A percentile compares a stretch with the other conserved stretches of the same genome.
phyloP scores from a whole-genome alignment of 441 rosid genomes.

The Euphorbia neoarborescens region DNA sequence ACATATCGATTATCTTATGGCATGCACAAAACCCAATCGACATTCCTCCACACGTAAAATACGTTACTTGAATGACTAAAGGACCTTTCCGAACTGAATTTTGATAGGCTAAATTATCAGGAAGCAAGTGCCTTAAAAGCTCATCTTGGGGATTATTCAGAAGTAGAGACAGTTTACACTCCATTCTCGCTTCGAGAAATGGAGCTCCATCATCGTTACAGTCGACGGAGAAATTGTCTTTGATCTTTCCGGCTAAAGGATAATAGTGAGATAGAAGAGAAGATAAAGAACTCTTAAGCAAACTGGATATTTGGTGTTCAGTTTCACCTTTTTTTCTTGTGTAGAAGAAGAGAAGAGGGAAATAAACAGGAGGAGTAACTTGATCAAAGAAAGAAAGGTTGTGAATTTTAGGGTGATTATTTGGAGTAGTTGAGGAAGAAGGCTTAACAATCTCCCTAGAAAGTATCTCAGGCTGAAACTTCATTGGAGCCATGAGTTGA shows the following conservation, averaged over 20 bases:
- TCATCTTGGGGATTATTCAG: slow-evolving; percentile 6
- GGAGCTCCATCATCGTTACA: background rate
- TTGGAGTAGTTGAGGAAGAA: no score
- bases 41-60: slow-evolving; percentile 24
- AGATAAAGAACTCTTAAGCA: background rate
- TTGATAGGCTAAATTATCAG: background rate
- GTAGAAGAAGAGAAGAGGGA: slow-evolving; percentile 3
- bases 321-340: background rate
- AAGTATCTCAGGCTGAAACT: no score
- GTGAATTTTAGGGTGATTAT: background rate
- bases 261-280: background rate
- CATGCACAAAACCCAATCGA: slow-evolving; percentile 23
- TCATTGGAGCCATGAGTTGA: no score
- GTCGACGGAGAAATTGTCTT: background rate
- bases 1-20: slow-evolving; percentile 23
- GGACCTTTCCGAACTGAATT: background rate
- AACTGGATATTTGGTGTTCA: background rate
- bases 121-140: background rate
- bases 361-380: background rate
- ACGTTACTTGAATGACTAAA: slow-evolving; percentile 21
- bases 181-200: background rate
- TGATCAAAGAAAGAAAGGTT: slow-evolving; percentile 13
- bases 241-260: background rate
- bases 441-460: no score
- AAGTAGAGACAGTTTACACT: background rate